Conservation (phyloP, 768 basidiomycete genomes). For the Termitomyces sp. region DNA sequence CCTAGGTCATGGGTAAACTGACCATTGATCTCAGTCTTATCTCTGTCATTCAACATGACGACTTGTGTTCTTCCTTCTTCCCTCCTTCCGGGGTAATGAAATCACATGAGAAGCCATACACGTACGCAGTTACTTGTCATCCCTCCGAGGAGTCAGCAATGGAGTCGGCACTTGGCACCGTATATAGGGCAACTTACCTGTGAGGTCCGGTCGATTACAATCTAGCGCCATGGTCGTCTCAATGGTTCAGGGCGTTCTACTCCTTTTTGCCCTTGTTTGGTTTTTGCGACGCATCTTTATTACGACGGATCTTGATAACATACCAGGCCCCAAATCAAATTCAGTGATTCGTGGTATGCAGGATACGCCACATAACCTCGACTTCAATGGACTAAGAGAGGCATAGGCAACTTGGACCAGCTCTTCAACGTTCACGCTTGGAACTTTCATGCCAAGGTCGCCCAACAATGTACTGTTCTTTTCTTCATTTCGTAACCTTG, state of each 20-base stretch:
- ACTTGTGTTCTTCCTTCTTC: neutral
- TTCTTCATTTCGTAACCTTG: neutral
- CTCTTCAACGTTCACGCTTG: slow-evolving; percentile 7
- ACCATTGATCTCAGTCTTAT: neutral
- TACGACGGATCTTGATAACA: slow-evolving; percentile 25
- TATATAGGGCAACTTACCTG: neutral
- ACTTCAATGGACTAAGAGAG: neutral
- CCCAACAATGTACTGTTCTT: slow-evolving; percentile 5
- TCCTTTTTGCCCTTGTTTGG: slow-evolving; percentile 12
- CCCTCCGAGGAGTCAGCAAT: neutral
- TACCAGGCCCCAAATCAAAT: slow-evolving; percentile 28
- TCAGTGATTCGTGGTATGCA: slow-evolving; percentile 26
- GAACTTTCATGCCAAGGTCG: slow-evolving; percentile 7
- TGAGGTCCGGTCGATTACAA: neutral
- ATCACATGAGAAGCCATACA: neutral
- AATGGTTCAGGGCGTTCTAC: slow-evolving; percentile 1
- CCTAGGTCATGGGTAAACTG: neutral
- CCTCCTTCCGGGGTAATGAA: neutral
- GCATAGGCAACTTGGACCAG: slow-evolving; percentile 9
- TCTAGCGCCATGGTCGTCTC: slow-evolving; percentile 1
- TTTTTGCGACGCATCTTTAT: slow-evolving; percentile 13
- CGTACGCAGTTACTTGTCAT: slow-evolving; percentile 7
- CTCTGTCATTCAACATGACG: neutral
- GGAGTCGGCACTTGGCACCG: neutral
- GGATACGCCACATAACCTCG: neutral